These are phyloP conservation scores for Przewalskia tangutica DNA, from an alignment of 257 asterid species.

Conservation along the genomic window DNA sequence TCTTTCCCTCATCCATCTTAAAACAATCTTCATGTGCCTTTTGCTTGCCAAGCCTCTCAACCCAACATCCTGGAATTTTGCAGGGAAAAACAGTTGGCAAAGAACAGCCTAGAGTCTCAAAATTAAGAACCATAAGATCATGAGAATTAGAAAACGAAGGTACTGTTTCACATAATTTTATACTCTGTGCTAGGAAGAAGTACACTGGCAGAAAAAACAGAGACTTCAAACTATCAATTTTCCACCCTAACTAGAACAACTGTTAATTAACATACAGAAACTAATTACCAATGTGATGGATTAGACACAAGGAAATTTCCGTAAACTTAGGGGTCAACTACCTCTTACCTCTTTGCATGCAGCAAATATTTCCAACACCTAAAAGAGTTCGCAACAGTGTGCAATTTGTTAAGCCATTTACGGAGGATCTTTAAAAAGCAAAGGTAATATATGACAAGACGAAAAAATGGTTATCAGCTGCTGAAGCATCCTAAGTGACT, in stretches of 20 bases:
- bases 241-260: background rate
- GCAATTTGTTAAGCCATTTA: background rate
- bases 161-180: background rate
- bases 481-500: background rate
- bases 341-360: background rate
- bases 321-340: background rate
- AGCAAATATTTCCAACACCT: background rate
- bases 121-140: background rate
- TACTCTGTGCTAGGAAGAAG: too few relatives aligned
- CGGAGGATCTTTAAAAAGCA: background rate
- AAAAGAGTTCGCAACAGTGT: background rate
- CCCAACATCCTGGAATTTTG: constrained; percentile 57
- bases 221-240: background rate
- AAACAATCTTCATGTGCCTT: constrained; percentile 70
- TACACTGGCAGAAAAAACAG: too few relatives aligned
- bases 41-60: constrained; percentile 66
- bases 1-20: constrained; percentile 90
- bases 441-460: background rate
- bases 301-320: background rate
- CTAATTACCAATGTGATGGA: background rate
- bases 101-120: background rate
- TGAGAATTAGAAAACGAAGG: background rate
- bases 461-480: background rate
- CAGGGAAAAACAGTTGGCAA: background rate
- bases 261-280: background rate